These are phyloP conservation scores for Boletus mariae DNA, from an alignment of 1,284 basidiomycete species.

Conservation along the genomic window DNA sequence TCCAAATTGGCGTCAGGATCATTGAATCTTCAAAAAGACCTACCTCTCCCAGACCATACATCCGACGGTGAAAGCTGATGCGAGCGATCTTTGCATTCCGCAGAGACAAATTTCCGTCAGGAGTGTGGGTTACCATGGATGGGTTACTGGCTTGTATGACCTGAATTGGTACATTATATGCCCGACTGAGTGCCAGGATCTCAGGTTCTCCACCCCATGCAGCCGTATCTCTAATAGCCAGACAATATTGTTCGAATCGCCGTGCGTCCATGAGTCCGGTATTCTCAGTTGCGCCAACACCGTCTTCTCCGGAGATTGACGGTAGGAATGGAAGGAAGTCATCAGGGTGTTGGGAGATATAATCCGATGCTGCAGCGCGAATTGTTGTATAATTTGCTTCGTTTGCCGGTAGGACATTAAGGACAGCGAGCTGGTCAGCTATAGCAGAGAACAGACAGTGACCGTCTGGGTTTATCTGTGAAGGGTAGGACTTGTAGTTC, in stretches of 20 bases:
- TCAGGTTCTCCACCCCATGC: constrained; percentile 98
- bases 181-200: constrained; percentile 84
- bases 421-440: constrained; percentile 79
- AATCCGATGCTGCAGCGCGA: constrained; percentile 74
- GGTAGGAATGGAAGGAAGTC: constrained; percentile 96
- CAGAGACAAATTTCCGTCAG: constrained; percentile 36
- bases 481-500: constrained; percentile 4
- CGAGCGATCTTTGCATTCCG: constrained; percentile 52
- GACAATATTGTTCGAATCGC: constrained; percentile 79
- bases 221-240: constrained; percentile 75
- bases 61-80: constrained; percentile 87
- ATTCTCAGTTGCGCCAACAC: constrained; percentile 56
- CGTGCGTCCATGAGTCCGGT: constrained; percentile 70
- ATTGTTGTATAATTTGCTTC: constrained; percentile 58
- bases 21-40: constrained; percentile 26
- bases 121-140: constrained; percentile 79
- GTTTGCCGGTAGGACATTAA: constrained; percentile 53
- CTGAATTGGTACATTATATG: constrained; percentile 86
- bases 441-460: constrained; percentile 94
- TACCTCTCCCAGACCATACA: constrained; percentile 94
- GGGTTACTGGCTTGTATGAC: constrained; percentile 86
- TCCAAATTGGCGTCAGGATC: constrained; percentile 4
- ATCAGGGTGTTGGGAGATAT: constrained; percentile 81
- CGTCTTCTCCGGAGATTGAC: constrained; percentile 71
- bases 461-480: constrained; percentile 87